Percentiles rank a stretch among this genome's conserved stretches.
These are phyloP conservation scores for Achaetomiella virescens DNA, from an alignment of 495 filamentous ascomycete genomes.

Conservation along the genomic window DNA sequence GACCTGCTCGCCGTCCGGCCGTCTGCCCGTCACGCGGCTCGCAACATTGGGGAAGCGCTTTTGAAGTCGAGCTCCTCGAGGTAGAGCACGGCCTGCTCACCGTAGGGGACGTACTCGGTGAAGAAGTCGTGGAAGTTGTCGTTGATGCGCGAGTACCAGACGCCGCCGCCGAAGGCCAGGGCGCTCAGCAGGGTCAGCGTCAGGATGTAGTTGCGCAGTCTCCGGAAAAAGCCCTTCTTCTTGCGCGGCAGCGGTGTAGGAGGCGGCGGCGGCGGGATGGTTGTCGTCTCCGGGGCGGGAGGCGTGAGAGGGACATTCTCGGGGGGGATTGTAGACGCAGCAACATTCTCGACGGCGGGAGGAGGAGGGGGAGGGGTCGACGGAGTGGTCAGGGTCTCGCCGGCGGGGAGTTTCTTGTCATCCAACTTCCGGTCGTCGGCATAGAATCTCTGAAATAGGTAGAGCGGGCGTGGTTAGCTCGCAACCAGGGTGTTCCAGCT, in stretches of 20 bases:
- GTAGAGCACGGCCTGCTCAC: slow-evolving; percentile 92
- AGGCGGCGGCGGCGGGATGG: slow-evolving; percentile 40
- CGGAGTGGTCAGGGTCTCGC: slow-evolving; percentile 48
- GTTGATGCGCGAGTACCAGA: slow-evolving; percentile 84
- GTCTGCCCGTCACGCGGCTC: slow-evolving; percentile 37
- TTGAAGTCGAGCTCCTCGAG: slow-evolving; percentile 94
- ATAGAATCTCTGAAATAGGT: slow-evolving; percentile 47
- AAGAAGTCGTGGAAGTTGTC: slow-evolving; percentile 99
- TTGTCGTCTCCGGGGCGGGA: slow-evolving; percentile 39
- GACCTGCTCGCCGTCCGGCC: slow-evolving; percentile 62
- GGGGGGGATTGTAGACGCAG: slow-evolving; percentile 50
- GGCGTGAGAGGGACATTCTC: slow-evolving; percentile 57
- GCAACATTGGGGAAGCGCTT: slow-evolving; percentile 78
- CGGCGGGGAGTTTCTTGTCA: slow-evolving; percentile 54
- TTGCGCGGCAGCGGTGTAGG: slow-evolving; percentile 47
- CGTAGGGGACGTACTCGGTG: slow-evolving; percentile 92
- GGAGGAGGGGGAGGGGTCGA: slow-evolving; percentile 43
- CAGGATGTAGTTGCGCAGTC: slow-evolving; percentile 58
- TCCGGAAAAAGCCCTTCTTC: slow-evolving; percentile 70
- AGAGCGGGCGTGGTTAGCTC: not conserved
- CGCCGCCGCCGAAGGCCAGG: slow-evolving; percentile 76
- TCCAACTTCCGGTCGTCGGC: slow-evolving; percentile 51
- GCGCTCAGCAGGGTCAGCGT: slow-evolving; percentile 65
- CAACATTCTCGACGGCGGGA: slow-evolving; percentile 27
- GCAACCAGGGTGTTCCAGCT: not conserved